These are phyloP conservation scores for Vanrija sp. DNA, from an alignment of 1,284 basidiomycete genomes.

Conservation along the genomic window DNA sequence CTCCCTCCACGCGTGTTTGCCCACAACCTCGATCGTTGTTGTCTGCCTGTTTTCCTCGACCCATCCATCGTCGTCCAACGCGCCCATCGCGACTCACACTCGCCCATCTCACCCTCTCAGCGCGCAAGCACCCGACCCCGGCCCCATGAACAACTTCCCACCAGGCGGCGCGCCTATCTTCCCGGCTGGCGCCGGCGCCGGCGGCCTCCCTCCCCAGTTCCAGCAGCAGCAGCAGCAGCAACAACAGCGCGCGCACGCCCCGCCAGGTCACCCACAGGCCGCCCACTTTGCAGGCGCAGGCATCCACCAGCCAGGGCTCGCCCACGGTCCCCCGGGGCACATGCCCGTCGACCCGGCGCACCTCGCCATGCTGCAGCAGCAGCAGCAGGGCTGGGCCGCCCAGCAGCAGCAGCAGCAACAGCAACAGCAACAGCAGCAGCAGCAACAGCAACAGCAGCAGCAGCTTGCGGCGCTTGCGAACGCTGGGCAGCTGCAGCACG, in stretches of 20 bases:
- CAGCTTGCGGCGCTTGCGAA: constrained; percentile 12
- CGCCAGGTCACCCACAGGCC: no score
- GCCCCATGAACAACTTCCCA: background rate
- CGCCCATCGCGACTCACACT: background rate
- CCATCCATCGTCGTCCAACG: background rate
- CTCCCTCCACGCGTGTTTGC: no score
- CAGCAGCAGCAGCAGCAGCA: constrained; percentile 2
- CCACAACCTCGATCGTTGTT: no score
- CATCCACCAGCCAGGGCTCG: background rate
- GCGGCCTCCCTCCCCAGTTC: background rate
- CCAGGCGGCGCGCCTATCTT: constrained; percentile 7
- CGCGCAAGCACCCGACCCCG: background rate
- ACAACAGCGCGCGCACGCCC: background rate
- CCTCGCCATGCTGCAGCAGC: constrained; percentile 19
- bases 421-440: constrained; percentile 1
- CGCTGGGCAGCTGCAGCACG: background rate
- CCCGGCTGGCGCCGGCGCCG: constrained; percentile 7
- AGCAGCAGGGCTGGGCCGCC: constrained; percentile 19
- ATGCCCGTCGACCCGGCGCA: constrained; percentile 10
- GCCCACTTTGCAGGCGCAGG: no score
- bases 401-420: constrained; percentile 16
- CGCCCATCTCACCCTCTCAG: background rate
- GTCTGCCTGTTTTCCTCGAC: no score
- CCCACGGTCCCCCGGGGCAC: background rate
- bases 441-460: constrained; percentile 15